These are phyloP conservation scores for Lipomyces yamanashiensis DNA, from an alignment of 805 yeast species.

Conservation along the genomic window DNA sequence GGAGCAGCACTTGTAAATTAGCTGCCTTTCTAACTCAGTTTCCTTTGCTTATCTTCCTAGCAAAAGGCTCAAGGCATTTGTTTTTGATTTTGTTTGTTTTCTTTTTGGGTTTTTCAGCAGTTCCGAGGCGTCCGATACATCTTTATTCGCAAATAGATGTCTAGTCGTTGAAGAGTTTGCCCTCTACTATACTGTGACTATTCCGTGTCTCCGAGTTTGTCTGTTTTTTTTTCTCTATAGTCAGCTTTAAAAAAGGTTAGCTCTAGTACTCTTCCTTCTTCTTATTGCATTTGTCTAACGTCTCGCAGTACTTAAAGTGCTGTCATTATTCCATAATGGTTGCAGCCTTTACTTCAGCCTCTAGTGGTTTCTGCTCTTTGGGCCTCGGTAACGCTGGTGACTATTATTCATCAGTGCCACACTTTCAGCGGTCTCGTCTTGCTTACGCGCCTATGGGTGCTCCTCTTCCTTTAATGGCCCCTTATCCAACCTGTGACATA, in stretches of 20 bases:
- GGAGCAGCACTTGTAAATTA: slow-evolving; percentile 7
- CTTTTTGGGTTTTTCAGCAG: too few relatives aligned
- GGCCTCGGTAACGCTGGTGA: slow-evolving; percentile 25
- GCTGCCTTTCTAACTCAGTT: not conserved
- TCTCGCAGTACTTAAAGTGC: not conserved
- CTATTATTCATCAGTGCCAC: slow-evolving; percentile 14
- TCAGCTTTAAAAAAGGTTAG: too few relatives aligned
- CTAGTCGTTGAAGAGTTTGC: too few relatives aligned
- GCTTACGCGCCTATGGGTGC: slow-evolving; percentile 12
- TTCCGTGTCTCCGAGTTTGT: too few relatives aligned
- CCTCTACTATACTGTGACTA: too few relatives aligned
- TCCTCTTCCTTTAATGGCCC: slow-evolving; percentile 1
- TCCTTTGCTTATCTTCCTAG: not conserved
- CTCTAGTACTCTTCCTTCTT: not conserved
- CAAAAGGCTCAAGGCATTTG: not conserved
- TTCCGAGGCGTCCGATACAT: too few relatives aligned
- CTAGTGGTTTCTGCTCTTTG: slow-evolving; percentile 15
- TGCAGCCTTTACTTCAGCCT: slow-evolving; percentile 11
- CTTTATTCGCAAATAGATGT: too few relatives aligned
- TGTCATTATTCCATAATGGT: slow-evolving; percentile 9
- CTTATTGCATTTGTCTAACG: not conserved
- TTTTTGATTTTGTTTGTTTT: not conserved
- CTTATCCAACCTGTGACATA: not conserved
- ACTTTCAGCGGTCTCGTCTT: slow-evolving; percentile 3
- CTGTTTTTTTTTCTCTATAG: too few relatives aligned